Evolutionary conservation across 2,329 filamentous ascomycete species (phyloP).

Genomic region (Alternaria triticina): DNA sequence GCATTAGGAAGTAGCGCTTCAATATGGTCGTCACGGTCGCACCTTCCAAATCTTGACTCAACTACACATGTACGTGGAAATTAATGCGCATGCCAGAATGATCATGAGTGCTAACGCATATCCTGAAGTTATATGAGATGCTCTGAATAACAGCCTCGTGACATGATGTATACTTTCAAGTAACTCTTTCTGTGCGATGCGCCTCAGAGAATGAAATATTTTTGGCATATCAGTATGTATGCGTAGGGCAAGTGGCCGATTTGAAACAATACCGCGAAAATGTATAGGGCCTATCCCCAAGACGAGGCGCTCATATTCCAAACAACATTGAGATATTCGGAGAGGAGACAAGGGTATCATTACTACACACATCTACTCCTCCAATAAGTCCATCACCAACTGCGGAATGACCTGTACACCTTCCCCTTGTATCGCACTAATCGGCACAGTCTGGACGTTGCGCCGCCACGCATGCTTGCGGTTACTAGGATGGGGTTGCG

Average conservation of each 20-base stretch:
- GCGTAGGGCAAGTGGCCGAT: not conserved
- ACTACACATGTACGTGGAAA: rapidly evolving
- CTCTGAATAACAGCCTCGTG: not conserved
- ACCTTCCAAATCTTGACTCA: not conserved
- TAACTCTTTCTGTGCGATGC: not conserved
- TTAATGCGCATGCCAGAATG: not conserved
- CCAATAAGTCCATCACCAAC: slow-evolving; percentile 72
- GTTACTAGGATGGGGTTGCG: slow-evolving; percentile 75
- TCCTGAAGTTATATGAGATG: not conserved
- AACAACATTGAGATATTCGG: too few relatives aligned
- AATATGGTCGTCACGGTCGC: not conserved
- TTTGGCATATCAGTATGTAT: not conserved
- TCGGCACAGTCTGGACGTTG: slow-evolving; percentile 71
- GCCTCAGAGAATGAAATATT: not conserved
- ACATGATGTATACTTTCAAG: not conserved
- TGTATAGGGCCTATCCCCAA: rapidly evolving
- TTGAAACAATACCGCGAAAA: not conserved
- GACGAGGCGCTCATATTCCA: not conserved
- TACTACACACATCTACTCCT: slow-evolving; percentile 27
- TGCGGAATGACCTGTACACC: slow-evolving; percentile 78
- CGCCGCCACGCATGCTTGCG: slow-evolving; percentile 66
- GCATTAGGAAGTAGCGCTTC: not conserved
- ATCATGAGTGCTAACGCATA: not conserved
- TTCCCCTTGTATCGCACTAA: slow-evolving; percentile 88
- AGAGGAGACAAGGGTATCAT: slow-evolving; percentile 11